Evolutionary conservation across 2,329 filamentous ascomycete species (phyloP), one percentile per base, ranked within the genome.

Genomic region (Penicillium sp.): DNA sequence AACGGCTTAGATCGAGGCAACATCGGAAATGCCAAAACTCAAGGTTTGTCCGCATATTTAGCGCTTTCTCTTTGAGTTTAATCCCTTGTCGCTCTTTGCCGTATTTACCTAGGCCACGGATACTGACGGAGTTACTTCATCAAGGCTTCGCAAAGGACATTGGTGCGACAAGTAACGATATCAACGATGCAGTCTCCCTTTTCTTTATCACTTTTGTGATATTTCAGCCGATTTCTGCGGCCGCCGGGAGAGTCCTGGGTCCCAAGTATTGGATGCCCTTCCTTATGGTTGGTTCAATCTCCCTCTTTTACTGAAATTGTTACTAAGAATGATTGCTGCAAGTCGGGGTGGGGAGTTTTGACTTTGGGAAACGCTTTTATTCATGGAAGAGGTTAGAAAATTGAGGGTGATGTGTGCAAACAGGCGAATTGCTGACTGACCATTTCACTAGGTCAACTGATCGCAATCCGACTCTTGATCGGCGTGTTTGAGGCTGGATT

Each of bases 1-100:
- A 50, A 50, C 26, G 45, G 45, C 13, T 22, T 50, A 7, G 45
- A 50, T 50, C 45, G 45, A 17, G 45, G 45, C 15, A 50, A 50
- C 13, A 19, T 50, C 7, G 45, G 45, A 8, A 50, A 50, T 30
- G 45, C 45, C 28, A 15, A 50, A 33, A 50, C 45, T 15, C 45
- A 50, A 50, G 45, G 45, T 50, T 28, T 30, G 3, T 12, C 13
- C 17, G 8, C 28, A 6, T n/a, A 19, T 50, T 17, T 30, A n/a
- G n/a, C n/a, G n/a, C 24, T 12, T 37, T 37, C 13, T 37, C 33
- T 13, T n/a, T n/a, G n/a, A n/a, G n/a, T n/a, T n/a, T n/a, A n/a
- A n/a, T n/a, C n/a, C n/a, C n/a, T n/a, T n/a, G n/a, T n/a, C n/a
- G n/a, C n/a, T n/a, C n/a, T n/a, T n/a, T n/a, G n/a, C n/a, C n/a